Conservation (phyloP, 148 eudicot genomes). For the Dianthus caryophyllus region DNA sequence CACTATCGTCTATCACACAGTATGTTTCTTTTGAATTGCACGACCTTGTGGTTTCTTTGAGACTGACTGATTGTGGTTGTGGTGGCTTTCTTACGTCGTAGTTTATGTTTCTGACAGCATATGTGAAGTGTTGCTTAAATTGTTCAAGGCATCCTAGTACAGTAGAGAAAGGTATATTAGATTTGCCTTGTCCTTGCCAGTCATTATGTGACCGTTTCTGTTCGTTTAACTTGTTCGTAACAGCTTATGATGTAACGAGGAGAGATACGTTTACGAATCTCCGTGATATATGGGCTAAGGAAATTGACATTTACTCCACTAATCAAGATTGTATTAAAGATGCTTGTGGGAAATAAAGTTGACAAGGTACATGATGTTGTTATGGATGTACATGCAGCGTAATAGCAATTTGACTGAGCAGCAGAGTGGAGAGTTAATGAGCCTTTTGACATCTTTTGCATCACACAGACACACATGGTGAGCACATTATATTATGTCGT, state of each 20-base stretch:
- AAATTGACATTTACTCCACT: slow-evolving; percentile 87
- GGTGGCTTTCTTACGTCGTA: background rate
- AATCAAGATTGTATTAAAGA: slow-evolving; percentile 96
- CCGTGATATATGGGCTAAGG: slow-evolving; percentile 87
- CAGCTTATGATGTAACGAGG: slow-evolving; percentile 93
- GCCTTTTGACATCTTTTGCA: too few species aligned
- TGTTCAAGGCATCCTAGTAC: background rate
- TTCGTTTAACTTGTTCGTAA: slow-evolving; percentile 14
- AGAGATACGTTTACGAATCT: slow-evolving; percentile 87
- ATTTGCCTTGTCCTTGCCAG: background rate
- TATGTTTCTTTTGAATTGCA: background rate
- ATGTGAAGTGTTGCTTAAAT: background rate
- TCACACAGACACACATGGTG: too few species aligned
- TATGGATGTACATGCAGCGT: too few species aligned
- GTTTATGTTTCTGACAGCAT: background rate
- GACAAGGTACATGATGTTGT: slow-evolving; percentile 57
- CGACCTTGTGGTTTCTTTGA: background rate
- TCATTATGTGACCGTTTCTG: slow-evolving; percentile 3
- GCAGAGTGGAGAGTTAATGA: too few species aligned
- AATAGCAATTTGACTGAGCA: too few species aligned
- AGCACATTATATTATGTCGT: too few species aligned
- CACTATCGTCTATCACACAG: background rate
- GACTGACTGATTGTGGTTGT: background rate
- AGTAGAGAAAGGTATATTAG: background rate
- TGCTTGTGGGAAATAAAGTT: slow-evolving; percentile 97